Base-by-base conservation (phyloP, 768 basidiomycete genomes). In the Crassisporium funariophilum region DNA sequence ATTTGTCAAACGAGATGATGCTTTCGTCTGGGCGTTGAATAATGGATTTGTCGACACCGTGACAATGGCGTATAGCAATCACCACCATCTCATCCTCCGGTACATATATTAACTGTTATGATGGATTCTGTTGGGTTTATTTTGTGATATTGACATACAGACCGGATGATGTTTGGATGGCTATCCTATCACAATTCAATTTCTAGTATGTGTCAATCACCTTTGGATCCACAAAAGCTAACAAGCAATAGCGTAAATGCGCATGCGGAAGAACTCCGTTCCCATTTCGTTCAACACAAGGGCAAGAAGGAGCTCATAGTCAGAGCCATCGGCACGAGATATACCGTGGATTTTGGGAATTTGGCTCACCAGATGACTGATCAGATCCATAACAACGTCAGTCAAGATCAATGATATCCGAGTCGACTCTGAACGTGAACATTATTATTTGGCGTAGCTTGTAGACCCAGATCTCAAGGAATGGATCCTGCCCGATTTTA, bases 401-500 rank as follows among this genome's bases (percentile, higher is more conserved):
- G 13, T 29, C 7, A 29, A 7, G 8, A 29, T 13, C 13, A 13
- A 7, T 13, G 13, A 13, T 29, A 29, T 13, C 7, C 8, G 8
- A 29, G 8, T 29, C 27, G 27, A 7, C 27, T 7, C 13, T 29
- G 27, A 29, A 29, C n/a, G n/a, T n/a, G 13, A 6, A 12, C 27
- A 7, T 29, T 29, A 13, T 7, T 29, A 29, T 29, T 13, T 29
- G 27, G 7, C 4, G 31, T 23, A 59, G 54, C 29, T 59, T n/a
- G 44, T 59, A 11, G 55, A 59, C 16, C 44, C 45, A 16, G 47
- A 44, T 12, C 38, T 59, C 8, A 41, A 50, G 36, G 22, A 33
- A 21, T 59, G 57, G 57, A 54, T 59, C 29, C 44, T 54, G 2
- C 53, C 53, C 2, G 36, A 50, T 19, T 59, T 56, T 22, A 45